Conservation (phyloP, 192 early-diverging fungal genomes). For the Blastocladiella britannica region DNA sequence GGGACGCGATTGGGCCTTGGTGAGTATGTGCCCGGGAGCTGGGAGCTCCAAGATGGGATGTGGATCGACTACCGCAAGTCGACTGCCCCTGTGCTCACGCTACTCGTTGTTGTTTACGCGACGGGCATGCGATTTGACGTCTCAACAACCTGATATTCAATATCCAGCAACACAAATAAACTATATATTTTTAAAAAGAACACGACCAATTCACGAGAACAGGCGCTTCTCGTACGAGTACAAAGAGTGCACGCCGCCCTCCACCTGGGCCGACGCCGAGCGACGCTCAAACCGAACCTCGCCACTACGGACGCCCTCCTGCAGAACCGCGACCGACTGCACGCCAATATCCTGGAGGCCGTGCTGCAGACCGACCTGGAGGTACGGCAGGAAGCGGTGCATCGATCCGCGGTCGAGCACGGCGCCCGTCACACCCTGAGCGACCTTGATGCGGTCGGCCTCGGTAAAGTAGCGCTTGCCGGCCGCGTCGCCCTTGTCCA, state of each 20-base stretch:
- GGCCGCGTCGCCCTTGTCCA: conserved; percentile 53
- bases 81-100: no score
- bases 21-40: no score
- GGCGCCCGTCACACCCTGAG: conserved; percentile 89
- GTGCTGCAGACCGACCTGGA: conserved; percentile 87
- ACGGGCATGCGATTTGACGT: no score
- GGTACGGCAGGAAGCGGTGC: conserved; percentile 79
- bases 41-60: no score
- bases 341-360: conserved; percentile 93
- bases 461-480: conserved; percentile 88
- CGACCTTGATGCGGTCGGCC: conserved; percentile 93
- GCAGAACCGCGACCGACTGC: conserved; percentile 38
- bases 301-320: conserved; percentile 42
- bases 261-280: conserved; percentile 80
- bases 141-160: no score
- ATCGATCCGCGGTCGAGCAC: conserved; percentile 96
- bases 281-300: conserved; percentile 82
- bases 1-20: no score
- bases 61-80: no score
- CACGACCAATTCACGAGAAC: conserved; percentile 20
- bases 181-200: no score
- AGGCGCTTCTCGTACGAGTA: conserved; percentile 64
- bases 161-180: no score
- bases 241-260: conserved; percentile 88
- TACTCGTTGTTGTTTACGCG: no score